phyloP scores from a whole-genome alignment of 805 yeast species.

The Deakozyma indianensis region DNA sequence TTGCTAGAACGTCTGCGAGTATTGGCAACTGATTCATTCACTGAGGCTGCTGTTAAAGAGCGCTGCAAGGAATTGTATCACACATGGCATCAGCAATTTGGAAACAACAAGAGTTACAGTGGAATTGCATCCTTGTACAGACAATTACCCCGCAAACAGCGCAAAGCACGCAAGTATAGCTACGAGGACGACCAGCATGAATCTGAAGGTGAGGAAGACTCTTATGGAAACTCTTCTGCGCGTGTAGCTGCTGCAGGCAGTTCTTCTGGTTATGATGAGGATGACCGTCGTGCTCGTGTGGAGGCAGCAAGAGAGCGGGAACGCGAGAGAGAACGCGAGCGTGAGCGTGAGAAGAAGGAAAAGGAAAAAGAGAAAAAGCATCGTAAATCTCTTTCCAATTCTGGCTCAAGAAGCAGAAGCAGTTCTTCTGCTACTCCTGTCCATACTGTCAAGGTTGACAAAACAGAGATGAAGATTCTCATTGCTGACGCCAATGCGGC shows the following conservation, averaged over 20 bases:
- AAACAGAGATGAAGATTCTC: background rate
- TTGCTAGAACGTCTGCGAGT: conserved; percentile 47
- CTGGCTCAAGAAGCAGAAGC: background rate
- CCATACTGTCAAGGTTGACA: background rate
- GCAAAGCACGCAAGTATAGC: conserved; percentile 11
- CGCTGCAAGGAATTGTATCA: conserved; percentile 36
- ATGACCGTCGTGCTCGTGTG: conserved; percentile 9
- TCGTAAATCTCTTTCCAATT: background rate
- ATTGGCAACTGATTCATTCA: conserved; percentile 30
- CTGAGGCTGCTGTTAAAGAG: conserved; percentile 30
- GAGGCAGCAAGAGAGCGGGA: background rate
- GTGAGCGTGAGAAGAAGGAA: conserved; percentile 45
- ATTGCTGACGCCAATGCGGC: conserved; percentile 39
- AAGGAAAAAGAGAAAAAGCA: background rate
- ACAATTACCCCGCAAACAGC: conserved; percentile 25
- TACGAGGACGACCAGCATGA: conserved; percentile 10
- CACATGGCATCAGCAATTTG: conserved; percentile 54
- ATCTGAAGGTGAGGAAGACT: conserved; percentile 4
- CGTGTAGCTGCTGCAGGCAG: background rate
- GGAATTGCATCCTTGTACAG: conserved; percentile 34
- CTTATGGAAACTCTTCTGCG: conserved; percentile 2
- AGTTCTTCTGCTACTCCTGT: background rate
- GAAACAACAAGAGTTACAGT: conserved; percentile 33
- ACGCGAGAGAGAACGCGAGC: conserved; percentile 17
- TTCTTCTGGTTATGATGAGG: conserved; percentile 6